Evolutionary conservation across 1,284 basidiomycete genomes (phyloP), one percentile per base, ranked within the genome.

Genomic region (Sporisorium scitamineum): DNA sequence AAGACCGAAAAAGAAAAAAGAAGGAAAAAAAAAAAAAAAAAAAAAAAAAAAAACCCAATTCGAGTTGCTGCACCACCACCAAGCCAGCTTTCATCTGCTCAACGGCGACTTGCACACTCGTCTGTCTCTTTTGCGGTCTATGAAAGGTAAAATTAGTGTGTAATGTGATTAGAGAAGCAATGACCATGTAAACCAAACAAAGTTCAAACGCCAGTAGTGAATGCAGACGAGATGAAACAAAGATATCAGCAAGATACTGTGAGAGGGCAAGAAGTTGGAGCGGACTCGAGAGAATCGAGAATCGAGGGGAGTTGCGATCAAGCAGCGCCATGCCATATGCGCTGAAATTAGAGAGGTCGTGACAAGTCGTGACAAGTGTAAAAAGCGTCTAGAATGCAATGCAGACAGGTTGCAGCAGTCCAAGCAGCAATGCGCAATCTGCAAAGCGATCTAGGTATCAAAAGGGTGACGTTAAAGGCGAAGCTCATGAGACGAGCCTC

Each of bases 221-320:
- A 39, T 18, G 32, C 51, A 54, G 53, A 31, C 52, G 47, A n/a
- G 45, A 52, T 47, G 34, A 47, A 20, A 59, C 20, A 54, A n/a
- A 64, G 59, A 57, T 58, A 66, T 66, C 66, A 71, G 69, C 69
- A 71, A 66, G 69, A 59, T 39, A 70, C 32, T 31, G 51, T 54
- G 47, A 32, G 37, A 7, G 26, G 37, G 14, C 20, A n/a, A 14
- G 18, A 10, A 22, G 11, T 8, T 9, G 11, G 27, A 22, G 18
- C 26, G 8, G 48, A 4, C 48, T 41, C 47, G 41, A 55, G 41
- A 55, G 14, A n/a, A 48, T 18, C 29, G 37, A 32, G 31, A 51
- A 44, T 24, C 26, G 31, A 53, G 37, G 42, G 18, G 26, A 34
- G 18, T 7, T 31, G 42, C 29, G 47, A 39, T 41, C 9, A 45